Evolutionary conservation across 148 eudicot genomes (phyloP).

Genomic region (Nepenthes gracilis): DNA sequence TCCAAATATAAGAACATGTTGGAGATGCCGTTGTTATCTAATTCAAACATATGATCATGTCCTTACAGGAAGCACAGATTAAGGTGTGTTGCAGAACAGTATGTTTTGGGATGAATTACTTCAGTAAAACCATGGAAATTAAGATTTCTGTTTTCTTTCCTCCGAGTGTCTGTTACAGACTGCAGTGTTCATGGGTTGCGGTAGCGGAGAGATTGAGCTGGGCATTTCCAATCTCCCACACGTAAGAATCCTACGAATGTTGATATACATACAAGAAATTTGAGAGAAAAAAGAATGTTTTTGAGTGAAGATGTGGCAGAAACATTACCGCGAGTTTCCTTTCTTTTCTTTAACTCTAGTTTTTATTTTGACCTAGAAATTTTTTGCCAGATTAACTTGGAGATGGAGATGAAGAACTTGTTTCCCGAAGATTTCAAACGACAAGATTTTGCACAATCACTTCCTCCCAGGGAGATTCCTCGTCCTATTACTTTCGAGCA

Average conservation of each 20-base stretch:
- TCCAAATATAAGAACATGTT: too few species aligned
- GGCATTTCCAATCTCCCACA: constrained; percentile 49
- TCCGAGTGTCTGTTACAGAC: constrained; percentile 19
- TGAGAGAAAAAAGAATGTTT: too few species aligned
- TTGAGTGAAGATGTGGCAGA: too few species aligned
- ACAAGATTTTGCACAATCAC: not conserved
- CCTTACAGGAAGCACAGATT: constrained; percentile 69
- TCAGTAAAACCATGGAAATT: not conserved
- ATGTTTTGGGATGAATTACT: not conserved
- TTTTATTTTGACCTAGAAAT: too few species aligned
- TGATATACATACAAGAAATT: too few species aligned
- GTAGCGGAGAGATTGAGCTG: constrained; percentile 72
- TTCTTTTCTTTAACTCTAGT: not conserved
- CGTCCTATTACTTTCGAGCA: constrained; percentile 16
- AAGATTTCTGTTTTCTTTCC: not conserved
- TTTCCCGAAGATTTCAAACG: constrained; percentile 30
- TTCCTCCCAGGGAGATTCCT: constrained; percentile 11
- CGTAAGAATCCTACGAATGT: constrained; percentile 21
- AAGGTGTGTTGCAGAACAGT: constrained; percentile 35
- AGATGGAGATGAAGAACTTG: constrained; percentile 34
- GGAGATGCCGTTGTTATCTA: too few species aligned
- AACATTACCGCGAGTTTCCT: not conserved
- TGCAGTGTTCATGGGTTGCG: constrained; percentile 62
- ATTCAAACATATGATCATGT: too few species aligned
- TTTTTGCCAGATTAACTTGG: constrained; percentile 36